Evolutionary conservation across 805 yeast genomes (phyloP), one percentile per base, ranked within the genome.

Genomic region (Candida ficus): DNA sequence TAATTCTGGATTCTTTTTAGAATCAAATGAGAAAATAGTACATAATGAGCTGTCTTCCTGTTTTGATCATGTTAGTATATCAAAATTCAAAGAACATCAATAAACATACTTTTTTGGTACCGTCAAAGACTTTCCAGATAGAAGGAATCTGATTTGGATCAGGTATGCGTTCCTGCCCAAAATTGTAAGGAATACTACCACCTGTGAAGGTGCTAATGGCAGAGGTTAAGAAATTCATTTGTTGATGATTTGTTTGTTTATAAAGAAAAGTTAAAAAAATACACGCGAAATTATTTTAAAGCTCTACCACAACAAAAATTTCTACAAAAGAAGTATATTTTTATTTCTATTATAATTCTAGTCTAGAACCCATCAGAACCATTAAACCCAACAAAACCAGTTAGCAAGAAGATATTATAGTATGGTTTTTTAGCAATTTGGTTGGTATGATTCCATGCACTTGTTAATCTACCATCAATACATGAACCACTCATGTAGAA

Each of bases 361-460:
- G n/a, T n/a, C n/a, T n/a, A n/a, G n/a, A n/a, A n/a, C n/a, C n/a
- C n/a, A n/a, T 82, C 88, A 9, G 68, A 58, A 18, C 90, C 90
- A 47, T 84, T 83, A 58, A 84, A 84, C 13, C 90, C 89, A 17
- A 78, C 71, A 55, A 84, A 84, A 0, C 89, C 88, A 16, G 83
- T 66, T 36, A 84, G 59, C 34, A 84, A 54, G 57, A 84, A 83
- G 35, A 78, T 66, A 52, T 64, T 66, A 50, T 70, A 74, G 57
- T 81, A 84, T n/a, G 72, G 69, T 52, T 82, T 83, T 54, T 82
- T 80, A 20, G 78, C 63, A 30, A 84, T 76, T 47, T 73, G 72
- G 55, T 83, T 84, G 41, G 89, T 83, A 71, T 86, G 85, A 53
- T 83, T 85, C 87, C 91, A 85, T 3, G 89, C 86, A 39, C 84